Evolutionary conservation across 495 filamentous ascomycete genomes (phyloP).

Genomic region (Penicillium canescens): DNA sequence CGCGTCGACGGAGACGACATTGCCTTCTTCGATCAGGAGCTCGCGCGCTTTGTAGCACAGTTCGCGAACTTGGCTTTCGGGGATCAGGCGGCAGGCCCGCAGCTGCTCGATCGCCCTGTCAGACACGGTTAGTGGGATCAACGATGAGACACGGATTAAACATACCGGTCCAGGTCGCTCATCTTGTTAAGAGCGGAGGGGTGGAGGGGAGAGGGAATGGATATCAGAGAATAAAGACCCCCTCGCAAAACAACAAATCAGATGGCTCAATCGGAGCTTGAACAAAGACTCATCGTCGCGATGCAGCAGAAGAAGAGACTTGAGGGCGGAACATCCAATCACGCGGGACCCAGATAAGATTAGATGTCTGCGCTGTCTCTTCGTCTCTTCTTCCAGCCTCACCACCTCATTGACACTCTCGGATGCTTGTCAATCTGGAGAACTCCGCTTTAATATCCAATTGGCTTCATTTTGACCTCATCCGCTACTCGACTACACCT

Average conservation of each 20-base stretch:
- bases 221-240: conserved; percentile 9
- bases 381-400: conserved; percentile 4
- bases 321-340: conserved; percentile 30
- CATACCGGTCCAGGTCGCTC: conserved; percentile 85
- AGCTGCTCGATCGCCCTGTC: conserved; percentile 88
- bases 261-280: conserved; percentile 13
- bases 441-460: conserved; percentile 4
- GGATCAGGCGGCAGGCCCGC: conserved; percentile 93
- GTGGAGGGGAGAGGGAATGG: conserved; percentile 6
- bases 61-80: conserved; percentile 91
- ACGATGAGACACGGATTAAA: background rate
- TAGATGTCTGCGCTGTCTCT: conserved; percentile 32
- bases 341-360: conserved; percentile 41
- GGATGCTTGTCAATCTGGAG: background rate
- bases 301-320: conserved; percentile 7
- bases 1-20: conserved; percentile 93
- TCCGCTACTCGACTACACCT: background rate
- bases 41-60: conserved; percentile 97
- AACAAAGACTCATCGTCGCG: conserved; percentile 24
- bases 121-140: conserved; percentile 8
- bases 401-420: background rate
- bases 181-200: conserved; percentile 47
- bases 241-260: conserved; percentile 9
- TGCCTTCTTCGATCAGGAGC: conserved; percentile 95
- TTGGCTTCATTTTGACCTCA: conserved; percentile 9